These are phyloP conservation scores for Dictyostelium firmibasis DNA, from an alignment of 78 protist genomes.

Conservation along the genomic window DNA sequence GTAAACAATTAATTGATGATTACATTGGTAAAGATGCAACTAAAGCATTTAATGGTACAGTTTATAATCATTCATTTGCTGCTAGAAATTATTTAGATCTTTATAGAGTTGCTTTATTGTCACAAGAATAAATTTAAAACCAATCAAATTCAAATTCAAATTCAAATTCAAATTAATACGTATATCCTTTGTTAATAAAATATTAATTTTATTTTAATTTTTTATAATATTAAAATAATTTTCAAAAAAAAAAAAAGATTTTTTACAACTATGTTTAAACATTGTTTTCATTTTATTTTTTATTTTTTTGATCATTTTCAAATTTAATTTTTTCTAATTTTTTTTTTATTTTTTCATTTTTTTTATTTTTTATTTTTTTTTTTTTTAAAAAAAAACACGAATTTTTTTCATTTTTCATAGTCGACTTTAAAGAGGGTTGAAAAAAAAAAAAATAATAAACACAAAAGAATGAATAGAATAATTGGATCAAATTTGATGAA, in stretches of 20 bases:
- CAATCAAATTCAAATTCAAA: background rate
- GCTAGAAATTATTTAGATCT: conserved; percentile 78
- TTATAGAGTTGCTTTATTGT: conserved; percentile 31
- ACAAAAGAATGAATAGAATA: background rate
- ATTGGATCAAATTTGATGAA: background rate
- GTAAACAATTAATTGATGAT: conserved; percentile 48
- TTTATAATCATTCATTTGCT: conserved; percentile 76
- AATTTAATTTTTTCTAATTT: no score
- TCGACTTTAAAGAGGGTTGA: background rate
- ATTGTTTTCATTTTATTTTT: no score
- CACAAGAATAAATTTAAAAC: background rate
- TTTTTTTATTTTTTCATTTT: background rate
- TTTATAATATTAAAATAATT: background rate
- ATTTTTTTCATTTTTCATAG: background rate
- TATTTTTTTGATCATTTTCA: background rate
- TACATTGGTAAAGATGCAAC: conserved; percentile 78
- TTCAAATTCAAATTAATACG: no score
- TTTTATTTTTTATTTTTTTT: background rate
- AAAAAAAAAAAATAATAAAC: background rate
- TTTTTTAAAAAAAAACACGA: background rate
- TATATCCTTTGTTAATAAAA: background rate
- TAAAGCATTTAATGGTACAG: conserved; percentile 71
- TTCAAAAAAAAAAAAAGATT: background rate
- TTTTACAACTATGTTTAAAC: no score
- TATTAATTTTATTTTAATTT: background rate